These are phyloP conservation scores for Fusarium albidum DNA, from an alignment of 2,329 filamentous ascomycete genomes.

Conservation along the genomic window DNA sequence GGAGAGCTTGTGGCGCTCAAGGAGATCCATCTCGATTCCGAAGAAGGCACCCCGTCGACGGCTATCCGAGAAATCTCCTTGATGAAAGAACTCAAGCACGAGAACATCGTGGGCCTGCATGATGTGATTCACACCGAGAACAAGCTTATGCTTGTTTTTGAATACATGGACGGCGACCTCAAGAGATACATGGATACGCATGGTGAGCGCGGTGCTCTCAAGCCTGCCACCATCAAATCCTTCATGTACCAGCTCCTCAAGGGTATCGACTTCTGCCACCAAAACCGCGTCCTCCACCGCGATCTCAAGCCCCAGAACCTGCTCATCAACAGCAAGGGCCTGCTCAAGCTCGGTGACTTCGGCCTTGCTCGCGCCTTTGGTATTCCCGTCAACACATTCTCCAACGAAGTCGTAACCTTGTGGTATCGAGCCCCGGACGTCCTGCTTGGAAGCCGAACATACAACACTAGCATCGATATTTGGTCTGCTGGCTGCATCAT, in stretches of 20 bases:
- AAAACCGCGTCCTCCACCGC: conserved; percentile 94
- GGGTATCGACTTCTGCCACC: conserved; percentile 97
- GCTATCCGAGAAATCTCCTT: conserved; percentile 98
- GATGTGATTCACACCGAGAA: conserved; percentile 99
- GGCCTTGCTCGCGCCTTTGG: conserved; percentile 93
- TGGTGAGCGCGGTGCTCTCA: conserved; percentile 87
- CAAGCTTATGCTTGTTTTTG: conserved; percentile 99
- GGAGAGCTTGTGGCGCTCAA: conserved; percentile 97
- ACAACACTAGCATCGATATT: conserved; percentile 99
- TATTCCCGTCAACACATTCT: conserved; percentile 97
- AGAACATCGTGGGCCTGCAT: conserved; percentile 96
- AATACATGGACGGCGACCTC: conserved; percentile 97
- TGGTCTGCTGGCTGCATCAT: conserved; percentile 99
- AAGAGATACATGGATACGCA: conserved; percentile 99
- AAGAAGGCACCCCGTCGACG: conserved; percentile 96
- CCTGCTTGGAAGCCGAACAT: conserved; percentile 89
- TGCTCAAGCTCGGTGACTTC: conserved; percentile 94
- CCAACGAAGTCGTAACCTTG: conserved; percentile 95
- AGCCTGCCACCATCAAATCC: conserved; percentile 91
- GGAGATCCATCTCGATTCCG: conserved; percentile 97
- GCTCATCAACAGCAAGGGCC: conserved; percentile 89
- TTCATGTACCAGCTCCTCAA: conserved; percentile 99
- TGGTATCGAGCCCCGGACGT: conserved; percentile 99
- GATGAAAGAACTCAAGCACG: conserved; percentile 99
- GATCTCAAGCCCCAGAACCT: conserved; percentile 97